These are phyloP conservation scores for Aleurites moluccanus DNA, from an alignment of 441 rosid species.

Conservation along the genomic window DNA sequence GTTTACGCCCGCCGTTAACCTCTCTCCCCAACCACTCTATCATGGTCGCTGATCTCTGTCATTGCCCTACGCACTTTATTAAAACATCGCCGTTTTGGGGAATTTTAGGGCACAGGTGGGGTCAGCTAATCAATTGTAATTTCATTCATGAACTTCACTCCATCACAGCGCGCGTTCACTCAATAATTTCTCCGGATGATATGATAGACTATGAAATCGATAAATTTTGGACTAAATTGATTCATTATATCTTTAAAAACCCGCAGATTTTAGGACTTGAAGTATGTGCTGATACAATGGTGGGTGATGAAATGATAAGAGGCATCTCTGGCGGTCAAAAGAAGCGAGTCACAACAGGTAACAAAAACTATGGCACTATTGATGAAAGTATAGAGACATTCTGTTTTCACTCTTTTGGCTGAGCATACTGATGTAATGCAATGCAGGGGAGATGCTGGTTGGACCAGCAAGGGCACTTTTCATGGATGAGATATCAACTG, in stretches of 20 bases:
- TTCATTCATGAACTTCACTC: background rate
- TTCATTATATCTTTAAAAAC: background rate
- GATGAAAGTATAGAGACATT: background rate
- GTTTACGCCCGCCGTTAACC: no score
- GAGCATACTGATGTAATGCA: background rate
- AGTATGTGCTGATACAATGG: slow-evolving; percentile 54
- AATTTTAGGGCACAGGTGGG: background rate
- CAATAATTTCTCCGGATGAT: no score
- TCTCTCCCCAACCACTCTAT: no score
- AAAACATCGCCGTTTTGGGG: background rate
- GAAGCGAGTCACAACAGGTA: slow-evolving; percentile 65
- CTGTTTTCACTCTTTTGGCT: background rate
- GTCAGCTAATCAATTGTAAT: background rate
- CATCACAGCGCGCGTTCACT: background rate
- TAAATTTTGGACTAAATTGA: no score
- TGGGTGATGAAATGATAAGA: slow-evolving; percentile 62
- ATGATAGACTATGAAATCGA: no score
- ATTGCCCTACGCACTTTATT: no score
- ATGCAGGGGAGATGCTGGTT: slow-evolving; percentile 61
- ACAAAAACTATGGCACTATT: background rate
- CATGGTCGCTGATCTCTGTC: no score
- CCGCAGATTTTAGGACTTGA: slow-evolving; percentile 63
- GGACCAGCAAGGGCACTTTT: slow-evolving; percentile 58
- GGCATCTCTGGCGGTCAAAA: slow-evolving; percentile 68
- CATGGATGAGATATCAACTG: slow-evolving; percentile 69